phyloP scores from a whole-genome alignment of 2,329 filamentous ascomycete species.

The Penicillium sp. region DNA sequence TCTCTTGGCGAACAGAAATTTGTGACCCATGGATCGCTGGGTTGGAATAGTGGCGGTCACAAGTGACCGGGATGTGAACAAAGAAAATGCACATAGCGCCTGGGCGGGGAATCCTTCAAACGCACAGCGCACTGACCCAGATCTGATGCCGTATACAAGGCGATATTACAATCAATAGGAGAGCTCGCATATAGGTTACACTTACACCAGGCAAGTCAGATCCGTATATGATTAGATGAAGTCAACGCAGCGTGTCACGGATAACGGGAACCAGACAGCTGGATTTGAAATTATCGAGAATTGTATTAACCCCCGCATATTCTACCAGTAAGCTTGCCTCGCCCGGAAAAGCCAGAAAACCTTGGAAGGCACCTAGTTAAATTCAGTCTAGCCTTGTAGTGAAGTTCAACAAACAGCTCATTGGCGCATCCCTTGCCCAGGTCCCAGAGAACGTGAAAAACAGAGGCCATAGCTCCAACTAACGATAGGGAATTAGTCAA shows the following conservation, averaged over 20 bases:
- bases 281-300: no score
- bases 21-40: not conserved
- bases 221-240: not conserved
- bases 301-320: no score
- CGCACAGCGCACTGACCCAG: not conserved
- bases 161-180: not conserved
- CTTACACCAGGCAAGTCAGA: not conserved
- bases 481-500: no score
- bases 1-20: not conserved
- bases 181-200: not conserved
- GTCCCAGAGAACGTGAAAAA: no score
- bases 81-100: not conserved
- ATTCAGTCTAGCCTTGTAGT: no score
- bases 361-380: no score
- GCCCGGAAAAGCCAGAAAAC: no score
- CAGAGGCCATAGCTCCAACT: no score
- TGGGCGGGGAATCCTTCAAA: not conserved
- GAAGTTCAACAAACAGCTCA: no score
- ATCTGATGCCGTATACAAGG: not conserved
- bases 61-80: not conserved
- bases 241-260: not conserved
- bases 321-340: no score
- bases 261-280: no score
- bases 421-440: no score
- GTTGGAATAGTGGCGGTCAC: not conserved